Percentiles rank a stretch among this genome's conserved stretches.
Evolutionary conservation across 2,329 filamentous ascomycete species (phyloP).

Genomic region (Canariomyces notabilis): DNA sequence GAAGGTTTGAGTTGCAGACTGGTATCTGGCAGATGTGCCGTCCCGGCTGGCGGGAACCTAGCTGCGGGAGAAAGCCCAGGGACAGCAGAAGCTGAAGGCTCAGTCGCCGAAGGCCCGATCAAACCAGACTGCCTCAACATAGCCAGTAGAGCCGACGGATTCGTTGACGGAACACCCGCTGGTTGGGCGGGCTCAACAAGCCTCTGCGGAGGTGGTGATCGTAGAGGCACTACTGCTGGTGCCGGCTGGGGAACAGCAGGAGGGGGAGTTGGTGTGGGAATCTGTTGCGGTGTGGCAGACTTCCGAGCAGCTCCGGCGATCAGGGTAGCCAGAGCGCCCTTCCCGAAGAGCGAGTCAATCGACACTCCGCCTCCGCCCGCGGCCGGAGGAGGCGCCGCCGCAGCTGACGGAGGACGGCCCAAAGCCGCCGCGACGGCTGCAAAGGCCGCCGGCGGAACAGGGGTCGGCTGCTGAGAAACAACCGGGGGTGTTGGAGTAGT

Average conservation of each 20-base stretch:
- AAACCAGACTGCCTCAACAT: slow-evolving; percentile 65
- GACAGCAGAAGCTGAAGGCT: not conserved
- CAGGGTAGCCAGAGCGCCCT: slow-evolving; percentile 55
- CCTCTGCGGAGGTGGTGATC: slow-evolving; percentile 45
- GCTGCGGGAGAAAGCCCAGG: not conserved
- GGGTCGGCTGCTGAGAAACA: slow-evolving; percentile 32
- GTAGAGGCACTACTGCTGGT: slow-evolving; percentile 39
- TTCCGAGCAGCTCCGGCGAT: slow-evolving; percentile 43
- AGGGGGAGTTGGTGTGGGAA: slow-evolving; percentile 37
- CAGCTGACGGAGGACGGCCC: slow-evolving; percentile 29
- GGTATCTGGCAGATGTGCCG: not conserved
- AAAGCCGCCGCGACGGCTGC: slow-evolving; percentile 22
- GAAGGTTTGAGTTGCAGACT: slow-evolving; percentile 1
- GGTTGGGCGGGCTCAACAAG: slow-evolving; percentile 21
- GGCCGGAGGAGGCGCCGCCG: slow-evolving; percentile 24
- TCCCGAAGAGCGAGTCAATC: slow-evolving; percentile 54
- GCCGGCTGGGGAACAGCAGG: slow-evolving; percentile 27
- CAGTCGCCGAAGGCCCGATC: slow-evolving; percentile 35
- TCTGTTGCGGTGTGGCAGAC: slow-evolving; percentile 43
- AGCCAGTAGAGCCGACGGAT: slow-evolving; percentile 59
- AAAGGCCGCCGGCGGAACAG: slow-evolving; percentile 35
- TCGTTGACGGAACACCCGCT: slow-evolving; percentile 32
- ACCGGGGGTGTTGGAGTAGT: slow-evolving; percentile 28
- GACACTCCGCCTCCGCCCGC: slow-evolving; percentile 35
- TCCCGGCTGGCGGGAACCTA: slow-evolving; percentile 17